Conservation (phyloP, 306 rosid genomes). For the Mucuna pruriens region DNA sequence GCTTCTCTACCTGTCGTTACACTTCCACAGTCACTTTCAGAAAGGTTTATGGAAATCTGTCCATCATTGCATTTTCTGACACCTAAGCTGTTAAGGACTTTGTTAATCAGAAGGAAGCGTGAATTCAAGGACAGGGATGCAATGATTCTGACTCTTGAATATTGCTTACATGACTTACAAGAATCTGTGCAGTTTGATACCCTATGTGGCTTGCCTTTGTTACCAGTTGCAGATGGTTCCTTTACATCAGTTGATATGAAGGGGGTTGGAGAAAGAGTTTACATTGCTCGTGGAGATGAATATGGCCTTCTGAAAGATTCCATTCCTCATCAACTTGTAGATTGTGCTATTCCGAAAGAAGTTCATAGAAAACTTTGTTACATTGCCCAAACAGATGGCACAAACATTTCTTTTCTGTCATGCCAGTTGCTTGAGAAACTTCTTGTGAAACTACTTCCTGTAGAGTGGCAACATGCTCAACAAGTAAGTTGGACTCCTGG, state of each 20-base stretch:
- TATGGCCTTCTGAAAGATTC: slow-evolving; percentile 90
- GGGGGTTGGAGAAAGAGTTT: slow-evolving; percentile 87
- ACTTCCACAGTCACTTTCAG: slow-evolving; percentile 70
- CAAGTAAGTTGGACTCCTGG: slow-evolving; percentile 87
- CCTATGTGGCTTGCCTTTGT: slow-evolving; percentile 76
- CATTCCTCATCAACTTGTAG: slow-evolving; percentile 79
- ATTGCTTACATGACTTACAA: slow-evolving; percentile 87
- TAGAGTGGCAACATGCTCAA: slow-evolving; percentile 87
- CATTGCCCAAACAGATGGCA: slow-evolving; percentile 68
- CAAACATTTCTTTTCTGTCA: slow-evolving; percentile 84
- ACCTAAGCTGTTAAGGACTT: slow-evolving; percentile 78
- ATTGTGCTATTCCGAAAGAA: slow-evolving; percentile 65
- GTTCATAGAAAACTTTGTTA: slow-evolving; percentile 75
- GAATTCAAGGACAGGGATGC: slow-evolving; percentile 82
- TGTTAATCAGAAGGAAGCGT: slow-evolving; percentile 85
- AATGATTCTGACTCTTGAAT: slow-evolving; percentile 83
- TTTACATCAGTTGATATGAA: slow-evolving; percentile 75
- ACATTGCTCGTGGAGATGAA: slow-evolving; percentile 82
- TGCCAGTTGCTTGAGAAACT: slow-evolving; percentile 89
- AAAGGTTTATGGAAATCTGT: slow-evolving; percentile 82
- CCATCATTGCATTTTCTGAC: slow-evolving; percentile 87
- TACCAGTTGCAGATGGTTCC: slow-evolving; percentile 90
- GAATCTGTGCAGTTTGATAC: slow-evolving; percentile 66
- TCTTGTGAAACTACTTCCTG: slow-evolving; percentile 78
- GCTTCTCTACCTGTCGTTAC: slow-evolving; percentile 78